Percentiles rank a stretch among this genome's conserved stretches.
phyloP scores from a whole-genome alignment of 2,329 filamentous ascomycete species.

The Hymenoscyphus linearis region DNA sequence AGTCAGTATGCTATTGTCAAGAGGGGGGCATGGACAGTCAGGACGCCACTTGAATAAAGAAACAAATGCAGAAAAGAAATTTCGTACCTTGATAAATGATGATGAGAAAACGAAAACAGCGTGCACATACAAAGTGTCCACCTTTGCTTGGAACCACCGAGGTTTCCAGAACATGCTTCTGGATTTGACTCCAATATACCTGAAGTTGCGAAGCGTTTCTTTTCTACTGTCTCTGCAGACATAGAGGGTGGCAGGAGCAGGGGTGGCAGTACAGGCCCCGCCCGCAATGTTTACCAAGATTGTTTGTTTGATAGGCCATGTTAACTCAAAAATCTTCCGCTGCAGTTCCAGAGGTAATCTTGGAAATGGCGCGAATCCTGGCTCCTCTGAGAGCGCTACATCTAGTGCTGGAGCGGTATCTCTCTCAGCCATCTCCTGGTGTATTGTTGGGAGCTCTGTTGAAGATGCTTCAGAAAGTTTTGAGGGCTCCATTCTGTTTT shows the following conservation, averaged over 20 bases:
- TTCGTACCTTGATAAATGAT: no score
- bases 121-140: background rate
- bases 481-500: no score
- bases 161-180: background rate
- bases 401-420: no score
- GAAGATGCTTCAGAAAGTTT: no score
- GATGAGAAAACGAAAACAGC: background rate
- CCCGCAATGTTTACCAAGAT: background rate
- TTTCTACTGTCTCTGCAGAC: background rate
- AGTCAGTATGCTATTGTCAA: background rate
- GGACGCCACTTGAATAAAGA: background rate
- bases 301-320: no score
- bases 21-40: background rate
- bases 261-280: background rate
- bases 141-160: background rate
- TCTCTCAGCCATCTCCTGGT: no score
- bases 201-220: background rate
- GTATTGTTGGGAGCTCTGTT: no score
- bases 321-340: no score
- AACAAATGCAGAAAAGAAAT: background rate
- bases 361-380: no score
- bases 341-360: no score
- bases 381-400: no score
- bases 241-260: background rate
- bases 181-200: background rate